Evolutionary conservation across 1,139 yeast species (phyloP).

Genomic region (Candida dubliniensis): DNA sequence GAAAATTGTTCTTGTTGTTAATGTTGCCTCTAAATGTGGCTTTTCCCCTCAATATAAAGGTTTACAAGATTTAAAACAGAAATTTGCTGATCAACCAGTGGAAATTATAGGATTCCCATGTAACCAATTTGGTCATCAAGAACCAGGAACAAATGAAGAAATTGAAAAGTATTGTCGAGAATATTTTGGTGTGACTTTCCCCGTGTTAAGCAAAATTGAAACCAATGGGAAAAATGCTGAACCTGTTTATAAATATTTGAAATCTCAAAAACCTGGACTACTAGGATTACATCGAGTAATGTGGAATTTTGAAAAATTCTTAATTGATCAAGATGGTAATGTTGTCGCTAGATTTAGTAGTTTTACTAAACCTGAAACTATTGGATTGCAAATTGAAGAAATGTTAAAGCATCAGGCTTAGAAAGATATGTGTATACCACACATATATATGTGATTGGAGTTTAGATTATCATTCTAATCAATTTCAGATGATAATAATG

Average conservation of each 20-base stretch:
- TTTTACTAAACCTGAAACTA: constrained; percentile 40
- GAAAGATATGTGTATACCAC: not conserved
- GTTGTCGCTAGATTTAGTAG: constrained; percentile 46
- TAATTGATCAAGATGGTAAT: constrained; percentile 45
- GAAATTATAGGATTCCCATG: constrained; percentile 84
- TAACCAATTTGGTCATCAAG: constrained; percentile 63
- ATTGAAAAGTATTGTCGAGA: constrained; percentile 40
- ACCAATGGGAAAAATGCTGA: constrained; percentile 85
- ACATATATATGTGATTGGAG: not conserved
- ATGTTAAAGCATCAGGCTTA: constrained; percentile 24
- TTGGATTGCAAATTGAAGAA: constrained; percentile 40
- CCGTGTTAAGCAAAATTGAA: constrained; percentile 79
- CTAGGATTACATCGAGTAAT: constrained; percentile 47
- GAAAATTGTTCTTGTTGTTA: constrained; percentile 86
- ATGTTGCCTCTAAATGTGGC: constrained; percentile 91
- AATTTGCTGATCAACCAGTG: constrained; percentile 69
- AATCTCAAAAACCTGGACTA: constrained; percentile 47
- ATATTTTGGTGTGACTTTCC: constrained; percentile 71
- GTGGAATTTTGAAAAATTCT: constrained; percentile 54
- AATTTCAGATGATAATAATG: not conserved
- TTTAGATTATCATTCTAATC: not conserved
- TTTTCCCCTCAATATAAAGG: constrained; percentile 81
- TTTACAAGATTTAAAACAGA: constrained; percentile 77
- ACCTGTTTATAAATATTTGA: constrained; percentile 78
- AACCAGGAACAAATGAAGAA: constrained; percentile 44